These are phyloP conservation scores for Suhomyces prunicola DNA, from an alignment of 805 yeast genomes.

Conservation along the genomic window DNA sequence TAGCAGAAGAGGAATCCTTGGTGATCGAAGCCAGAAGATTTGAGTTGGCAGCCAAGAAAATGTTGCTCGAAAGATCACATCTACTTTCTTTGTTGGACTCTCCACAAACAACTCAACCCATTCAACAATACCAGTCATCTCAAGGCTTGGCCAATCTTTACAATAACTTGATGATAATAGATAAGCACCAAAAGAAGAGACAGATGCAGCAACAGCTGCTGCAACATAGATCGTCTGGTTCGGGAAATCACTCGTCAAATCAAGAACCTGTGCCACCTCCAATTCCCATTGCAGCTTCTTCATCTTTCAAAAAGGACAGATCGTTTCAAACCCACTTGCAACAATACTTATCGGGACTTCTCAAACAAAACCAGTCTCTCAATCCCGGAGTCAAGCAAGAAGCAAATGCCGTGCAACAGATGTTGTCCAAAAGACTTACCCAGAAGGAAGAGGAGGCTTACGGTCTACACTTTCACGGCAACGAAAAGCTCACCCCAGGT, in stretches of 20 bases:
- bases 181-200: constrained; percentile 56
- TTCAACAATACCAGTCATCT: constrained; percentile 74
- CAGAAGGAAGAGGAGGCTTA: constrained; percentile 78
- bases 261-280: constrained; percentile 56
- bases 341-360: constrained; percentile 37
- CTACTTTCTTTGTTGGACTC: constrained; percentile 78
- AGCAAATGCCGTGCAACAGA: constrained; percentile 38
- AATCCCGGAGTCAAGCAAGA: constrained; percentile 30
- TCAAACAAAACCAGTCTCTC: constrained; percentile 30
- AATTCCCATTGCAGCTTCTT: constrained; percentile 54
- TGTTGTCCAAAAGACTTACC: constrained; percentile 55
- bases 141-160: constrained; percentile 88
- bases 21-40: constrained; percentile 90
- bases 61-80: constrained; percentile 77
- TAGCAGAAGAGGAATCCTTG: constrained; percentile 95
- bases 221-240: constrained; percentile 11
- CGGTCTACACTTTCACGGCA: constrained; percentile 75
- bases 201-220: constrained; percentile 42
- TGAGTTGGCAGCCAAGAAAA: constrained; percentile 87
- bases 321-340: constrained; percentile 45
- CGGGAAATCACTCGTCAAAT: constrained; percentile 5
- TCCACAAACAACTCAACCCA: constrained; percentile 73
- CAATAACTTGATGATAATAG: constrained; percentile 68
- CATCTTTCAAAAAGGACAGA: constrained; percentile 42
- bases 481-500: constrained; percentile 71